Conservation (phyloP, 164 flowering plant species). For the Taxillus chinensis region DNA sequence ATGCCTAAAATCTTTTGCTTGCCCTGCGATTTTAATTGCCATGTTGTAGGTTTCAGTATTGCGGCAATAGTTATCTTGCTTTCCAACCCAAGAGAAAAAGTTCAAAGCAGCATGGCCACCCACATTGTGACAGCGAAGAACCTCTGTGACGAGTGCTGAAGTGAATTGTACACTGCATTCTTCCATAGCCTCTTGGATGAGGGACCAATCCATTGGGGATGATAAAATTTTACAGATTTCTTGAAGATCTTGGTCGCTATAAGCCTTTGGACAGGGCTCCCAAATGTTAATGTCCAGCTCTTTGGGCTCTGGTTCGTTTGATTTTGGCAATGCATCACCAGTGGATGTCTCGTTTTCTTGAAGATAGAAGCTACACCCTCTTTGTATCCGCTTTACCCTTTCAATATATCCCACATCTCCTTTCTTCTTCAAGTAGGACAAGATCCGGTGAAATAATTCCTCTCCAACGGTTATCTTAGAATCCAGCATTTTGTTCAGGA, state of each 20-base stretch:
- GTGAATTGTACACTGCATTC: slow-evolving; percentile 36
- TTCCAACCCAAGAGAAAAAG: slow-evolving; percentile 75
- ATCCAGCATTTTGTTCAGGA: slow-evolving; percentile 46
- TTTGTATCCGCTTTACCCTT: slow-evolving; percentile 31
- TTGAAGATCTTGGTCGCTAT: slow-evolving; percentile 29
- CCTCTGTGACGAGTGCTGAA: slow-evolving; percentile 52
- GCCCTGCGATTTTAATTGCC: slow-evolving; percentile 73
- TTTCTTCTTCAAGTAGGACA: slow-evolving; percentile 37
- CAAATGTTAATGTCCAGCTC: not conserved
- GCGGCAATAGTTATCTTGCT: slow-evolving; percentile 43
- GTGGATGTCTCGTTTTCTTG: slow-evolving; percentile 16
- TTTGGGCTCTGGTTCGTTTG: slow-evolving; percentile 10
- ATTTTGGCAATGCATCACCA: slow-evolving; percentile 5
- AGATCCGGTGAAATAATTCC: slow-evolving; percentile 29
- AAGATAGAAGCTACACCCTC: slow-evolving; percentile 12
- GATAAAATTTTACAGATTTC: slow-evolving; percentile 39
- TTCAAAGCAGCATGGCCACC: slow-evolving; percentile 38
- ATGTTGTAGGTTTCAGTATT: slow-evolving; percentile 63
- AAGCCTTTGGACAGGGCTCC: slow-evolving; percentile 15
- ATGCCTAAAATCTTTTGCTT: slow-evolving; percentile 64
- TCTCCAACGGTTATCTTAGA: slow-evolving; percentile 29
- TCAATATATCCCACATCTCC: slow-evolving; percentile 35
- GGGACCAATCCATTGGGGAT: slow-evolving; percentile 43
- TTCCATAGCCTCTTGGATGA: slow-evolving; percentile 43
- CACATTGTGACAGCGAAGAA: slow-evolving; percentile 29